Base-by-base conservation (phyloP, 1,284 basidiomycete species). In the Microbotryum scabiosae region DNA sequence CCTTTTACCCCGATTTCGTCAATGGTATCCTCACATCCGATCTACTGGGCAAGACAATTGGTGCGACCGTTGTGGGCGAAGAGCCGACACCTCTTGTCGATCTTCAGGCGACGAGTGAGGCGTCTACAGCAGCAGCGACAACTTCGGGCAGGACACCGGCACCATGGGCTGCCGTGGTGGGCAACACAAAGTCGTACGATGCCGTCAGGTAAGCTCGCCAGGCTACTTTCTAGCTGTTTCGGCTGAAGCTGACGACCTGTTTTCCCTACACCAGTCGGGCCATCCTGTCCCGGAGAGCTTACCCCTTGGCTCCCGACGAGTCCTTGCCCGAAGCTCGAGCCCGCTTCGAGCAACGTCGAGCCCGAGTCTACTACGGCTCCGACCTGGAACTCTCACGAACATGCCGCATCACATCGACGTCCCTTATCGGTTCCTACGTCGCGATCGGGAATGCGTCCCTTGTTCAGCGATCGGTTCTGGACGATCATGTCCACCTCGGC, bases 11-110 rank as follows among this genome's bases (percentile, higher is more conserved):
- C 67, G 91, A 98, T 76, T 97, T 98, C 73, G 88, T 98, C 26
- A 88, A 91, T 70, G 94, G 94, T n/a, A 84, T 99, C 50, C 80
- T 99, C 61, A 96, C 90, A 1, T 94, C 90, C 16, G 96, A 99
- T 75, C 76, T 98, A 51, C 81, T 98, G 50, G 92, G 91, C 79
- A 94, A 97, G 77, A 93, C 86, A 69, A 94, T 98, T 62, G 84
- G 89, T 73, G 87, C 90, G 68, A 89, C 93, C 71, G 81, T 94
- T 55, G 85, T 86, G 14, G 84, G 85, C 23, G 65, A 64, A 18
- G 54, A n/a, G 14, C 16, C 67, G 68, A 16, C 67, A 68, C 9
- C 62, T 65, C 30, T 55, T 63, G 18, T n/a, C 18, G 9, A 50
- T 23, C 12, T 18, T 25, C 20, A 28, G 28, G 46, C 56, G 21